A percentile compares a stretch with the other conserved stretches of the same genome.
Evolutionary conservation across 164 flowering plant species (phyloP).

Genomic region (Nelumbo lutea): DNA sequence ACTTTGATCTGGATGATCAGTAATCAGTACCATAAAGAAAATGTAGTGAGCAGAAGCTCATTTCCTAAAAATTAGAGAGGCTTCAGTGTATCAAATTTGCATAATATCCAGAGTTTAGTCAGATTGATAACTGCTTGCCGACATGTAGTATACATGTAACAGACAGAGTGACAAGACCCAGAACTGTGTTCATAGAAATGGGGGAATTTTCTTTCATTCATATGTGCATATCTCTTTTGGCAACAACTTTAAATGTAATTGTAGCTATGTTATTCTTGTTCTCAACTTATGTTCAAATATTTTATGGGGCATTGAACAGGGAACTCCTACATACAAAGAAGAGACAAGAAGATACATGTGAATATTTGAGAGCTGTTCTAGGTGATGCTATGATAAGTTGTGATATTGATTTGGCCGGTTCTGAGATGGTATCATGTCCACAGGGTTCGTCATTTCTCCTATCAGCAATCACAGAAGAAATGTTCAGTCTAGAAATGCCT

Average conservation of each 20-base stretch:
- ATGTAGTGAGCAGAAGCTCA: too few relatives aligned
- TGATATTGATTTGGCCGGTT: slow-evolving; percentile 58
- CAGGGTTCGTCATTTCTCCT: slow-evolving; percentile 60
- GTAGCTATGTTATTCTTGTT: not conserved
- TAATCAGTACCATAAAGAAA: too few relatives aligned
- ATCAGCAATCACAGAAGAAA: slow-evolving; percentile 42
- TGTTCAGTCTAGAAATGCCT: slow-evolving; percentile 30
- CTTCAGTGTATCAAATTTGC: too few relatives aligned
- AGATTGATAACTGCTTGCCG: too few relatives aligned
- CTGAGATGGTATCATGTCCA: slow-evolving; percentile 51
- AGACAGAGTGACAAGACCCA: too few relatives aligned
- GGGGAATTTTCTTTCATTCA: too few relatives aligned
- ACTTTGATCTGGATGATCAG: too few relatives aligned
- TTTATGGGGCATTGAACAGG: slow-evolving; percentile 30
- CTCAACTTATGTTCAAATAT: not conserved
- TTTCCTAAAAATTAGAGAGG: too few relatives aligned
- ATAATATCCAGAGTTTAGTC: too few relatives aligned
- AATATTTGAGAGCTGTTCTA: slow-evolving; percentile 38
- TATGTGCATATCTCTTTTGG: not conserved
- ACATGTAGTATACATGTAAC: too few relatives aligned
- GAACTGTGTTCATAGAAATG: too few relatives aligned
- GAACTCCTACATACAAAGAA: slow-evolving; percentile 68
- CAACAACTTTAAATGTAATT: not conserved
- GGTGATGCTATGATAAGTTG: slow-evolving; percentile 66
- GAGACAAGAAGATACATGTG: slow-evolving; percentile 56